Evolutionary conservation across 2,329 filamentous ascomycete species (phyloP), one percentile per base, ranked within the genome.

Genomic region (Emmonsiellopsis sp.): DNA sequence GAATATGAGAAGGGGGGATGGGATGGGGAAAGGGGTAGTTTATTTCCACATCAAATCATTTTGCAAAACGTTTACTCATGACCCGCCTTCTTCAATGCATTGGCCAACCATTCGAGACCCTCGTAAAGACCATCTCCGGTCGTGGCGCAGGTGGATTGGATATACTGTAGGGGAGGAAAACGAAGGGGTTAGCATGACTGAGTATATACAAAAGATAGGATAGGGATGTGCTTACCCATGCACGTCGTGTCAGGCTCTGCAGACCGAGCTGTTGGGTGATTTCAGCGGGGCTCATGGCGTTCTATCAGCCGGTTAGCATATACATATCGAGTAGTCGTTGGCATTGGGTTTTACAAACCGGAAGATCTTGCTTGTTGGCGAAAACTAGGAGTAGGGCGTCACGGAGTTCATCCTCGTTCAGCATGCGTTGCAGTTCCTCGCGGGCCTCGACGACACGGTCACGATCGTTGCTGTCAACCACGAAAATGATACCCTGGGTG

Each of bases 251-350:
- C 83, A 98, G 82, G 79, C 89, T 94, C 85, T 97, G 92, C 69
- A 98, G 90, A 72, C 93, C 93, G 76, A 98, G 89, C 85, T 97
- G 96, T 80, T 98, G 92, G 76, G 93, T 98, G 76, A 98, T 97
- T 81, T 98, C 93, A 71, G 93, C 92, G 69, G 93, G 92, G 78
- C 95, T 96, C 93, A 97, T 97, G 76, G 93, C 93, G 73, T 97
- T 97, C 91, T 95, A 68, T 57, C 55, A 54, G 50, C 54, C 7
- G 60, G 67, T 61, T 58, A 59, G 61, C 15, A 38, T 13, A 49
- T 34, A 48, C 57, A 20, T 26, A 26, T 26, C 5, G 20, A 26
- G 20, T 11, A 20, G 51, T 57, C 45, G 49, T 54, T 50, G 55
- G 55, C n/a, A 54, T 20, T 43, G 48, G 42, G n/a, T n/a, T n/a